phyloP scores from a whole-genome alignment of 2,329 filamentous ascomycete species.

The Acarospora socialis region DNA sequence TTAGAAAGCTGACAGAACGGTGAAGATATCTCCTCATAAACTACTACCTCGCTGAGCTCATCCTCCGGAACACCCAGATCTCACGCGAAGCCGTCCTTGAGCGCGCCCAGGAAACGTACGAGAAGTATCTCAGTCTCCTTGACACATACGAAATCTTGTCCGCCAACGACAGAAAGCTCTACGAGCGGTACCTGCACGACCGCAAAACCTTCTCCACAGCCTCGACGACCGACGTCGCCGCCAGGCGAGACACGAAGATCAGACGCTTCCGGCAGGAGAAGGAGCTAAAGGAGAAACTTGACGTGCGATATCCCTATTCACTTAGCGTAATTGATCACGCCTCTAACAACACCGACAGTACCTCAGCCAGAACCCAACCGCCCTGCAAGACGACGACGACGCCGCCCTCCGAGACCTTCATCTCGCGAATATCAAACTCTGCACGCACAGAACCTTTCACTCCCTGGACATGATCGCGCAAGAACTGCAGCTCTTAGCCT shows the following conservation, averaged over 20 bases:
- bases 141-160: constrained; percentile 66
- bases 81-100: constrained; percentile 51
- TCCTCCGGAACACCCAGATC: constrained; percentile 48
- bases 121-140: constrained; percentile 60
- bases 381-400: constrained; percentile 68
- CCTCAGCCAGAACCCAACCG: constrained; percentile 42
- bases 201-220: constrained; percentile 60
- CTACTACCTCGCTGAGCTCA: constrained; percentile 66
- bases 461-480: constrained; percentile 74
- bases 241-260: constrained; percentile 71
- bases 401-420: constrained; percentile 68
- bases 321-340: constrained; percentile 25
- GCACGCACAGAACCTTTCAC: constrained; percentile 68
- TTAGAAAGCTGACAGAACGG: constrained; percentile 14
- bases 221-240: constrained; percentile 49
- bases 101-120: constrained; percentile 55
- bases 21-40: constrained; percentile 58
- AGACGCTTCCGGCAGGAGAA: constrained; percentile 74
- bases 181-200: constrained; percentile 59
- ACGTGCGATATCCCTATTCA: constrained; percentile 32
- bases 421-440: constrained; percentile 58
- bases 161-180: constrained; percentile 49
- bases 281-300: constrained; percentile 67
- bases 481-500: constrained; percentile 68
- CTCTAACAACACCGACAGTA: constrained; percentile 33